Percentiles rank a stretch among this genome's conserved stretches.
Conservation (phyloP, 1,139 yeast species). For the Yamadazyma triangularis region DNA sequence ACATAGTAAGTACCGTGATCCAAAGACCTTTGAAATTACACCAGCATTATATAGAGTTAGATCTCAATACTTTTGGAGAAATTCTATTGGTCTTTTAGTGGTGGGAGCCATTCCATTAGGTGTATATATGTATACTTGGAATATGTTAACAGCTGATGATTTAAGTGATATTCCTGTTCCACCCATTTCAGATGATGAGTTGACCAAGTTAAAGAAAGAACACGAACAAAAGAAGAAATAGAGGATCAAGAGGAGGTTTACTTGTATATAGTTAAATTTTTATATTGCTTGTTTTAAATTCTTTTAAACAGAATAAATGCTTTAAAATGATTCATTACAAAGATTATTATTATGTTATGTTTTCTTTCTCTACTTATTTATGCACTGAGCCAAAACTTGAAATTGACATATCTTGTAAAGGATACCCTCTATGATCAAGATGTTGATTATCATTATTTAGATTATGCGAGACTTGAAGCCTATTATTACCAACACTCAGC, state of each 20-base stretch:
- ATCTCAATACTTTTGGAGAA: constrained; percentile 76
- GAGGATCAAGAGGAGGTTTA: background rate
- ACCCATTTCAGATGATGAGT: constrained; percentile 76
- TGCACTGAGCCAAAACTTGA: background rate
- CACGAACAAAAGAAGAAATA: constrained; percentile 45
- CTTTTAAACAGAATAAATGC: background rate
- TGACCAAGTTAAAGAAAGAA: constrained; percentile 66
- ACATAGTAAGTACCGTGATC: constrained; percentile 58
- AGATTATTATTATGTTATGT: no score
- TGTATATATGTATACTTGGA: constrained; percentile 71
- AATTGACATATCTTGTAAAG: constrained; percentile 5
- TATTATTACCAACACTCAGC: background rate
- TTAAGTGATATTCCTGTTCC: constrained; percentile 91
- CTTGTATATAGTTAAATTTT: constrained; percentile 1
- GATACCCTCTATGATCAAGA: constrained; percentile 8
- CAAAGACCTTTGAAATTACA: constrained; percentile 80
- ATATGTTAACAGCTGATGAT: constrained; percentile 65
- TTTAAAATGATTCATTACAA: no score
- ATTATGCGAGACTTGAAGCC: no score
- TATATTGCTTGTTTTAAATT: background rate
- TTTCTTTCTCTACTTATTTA: no score
- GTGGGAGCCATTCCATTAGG: constrained; percentile 62
- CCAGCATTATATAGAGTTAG: constrained; percentile 92
- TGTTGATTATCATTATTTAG: constrained; percentile 1
- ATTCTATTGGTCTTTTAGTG: constrained; percentile 56